Evolutionary conservation across 2,329 filamentous ascomycete species (phyloP), one percentile per base, ranked within the genome.

Genomic region (Penicillium sp.): DNA sequence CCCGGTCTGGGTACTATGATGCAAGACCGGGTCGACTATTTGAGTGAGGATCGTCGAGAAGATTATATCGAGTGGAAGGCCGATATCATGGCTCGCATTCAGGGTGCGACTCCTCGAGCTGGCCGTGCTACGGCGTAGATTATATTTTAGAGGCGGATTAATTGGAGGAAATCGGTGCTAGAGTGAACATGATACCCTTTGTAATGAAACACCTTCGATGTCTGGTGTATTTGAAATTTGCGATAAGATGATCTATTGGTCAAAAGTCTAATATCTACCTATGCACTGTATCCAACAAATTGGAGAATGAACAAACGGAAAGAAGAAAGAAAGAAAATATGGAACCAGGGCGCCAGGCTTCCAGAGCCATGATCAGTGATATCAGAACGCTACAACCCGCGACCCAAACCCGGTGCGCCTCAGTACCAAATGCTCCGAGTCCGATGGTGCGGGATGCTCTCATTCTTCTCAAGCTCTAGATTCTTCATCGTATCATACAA

Each of bases 391-490:
- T 19, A 57, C 46, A 28, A 40, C 40, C 46, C 46, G 30, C 16
- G 10, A 38, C 35, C 26, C 10, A 26, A 22, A 26, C 25, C 37
- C 16, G 52, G 19, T 42, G 35, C 11, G 16, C 42, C 28, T 77
- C 69, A 97, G 76, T 97, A 97, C 93, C 93, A 97, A 63, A 97
- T 97, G 72, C 92, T 96, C 74, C 93, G 86, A 46, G 93, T 97
- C 65, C 93, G 84, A 78, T 97, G 93, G 78, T 97, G 93, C 5
- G 92, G 91, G 62, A 92, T 85, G 37, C 73, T 73, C 62, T 79
- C 80, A 62, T 73, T 68, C 76, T 55, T 87, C 81, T 66, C 81
- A 75, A 79, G 81, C 76, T 98, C 94, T 73, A 90, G 76, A 72
- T 92, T 89, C 76, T 98, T 99, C 79, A 95, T 93, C 19, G 90